Conservation (phyloP, 2,329 filamentous ascomycete species). For the Ceratocystis albifundus region DNA sequence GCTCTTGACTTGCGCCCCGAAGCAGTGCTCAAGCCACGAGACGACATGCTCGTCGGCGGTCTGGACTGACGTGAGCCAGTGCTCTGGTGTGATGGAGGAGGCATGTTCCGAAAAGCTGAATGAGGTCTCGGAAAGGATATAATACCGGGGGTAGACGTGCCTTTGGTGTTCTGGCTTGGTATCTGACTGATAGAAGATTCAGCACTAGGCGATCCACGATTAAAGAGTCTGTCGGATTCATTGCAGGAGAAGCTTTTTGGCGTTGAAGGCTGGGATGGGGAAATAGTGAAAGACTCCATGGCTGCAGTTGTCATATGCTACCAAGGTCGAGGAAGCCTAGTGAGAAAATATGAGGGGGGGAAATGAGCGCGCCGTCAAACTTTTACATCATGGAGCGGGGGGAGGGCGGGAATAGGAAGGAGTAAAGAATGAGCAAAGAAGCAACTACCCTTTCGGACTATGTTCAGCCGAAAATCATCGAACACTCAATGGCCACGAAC, state of each 20-base stretch:
- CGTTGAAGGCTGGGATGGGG: slow-evolving; percentile 11
- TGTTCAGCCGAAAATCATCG: neutral
- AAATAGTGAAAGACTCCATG: slow-evolving; percentile 12
- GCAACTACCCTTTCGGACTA: neutral
- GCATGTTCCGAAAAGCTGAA: neutral
- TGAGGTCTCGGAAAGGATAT: neutral
- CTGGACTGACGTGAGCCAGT: slow-evolving; percentile 14
- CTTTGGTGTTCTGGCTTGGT: slow-evolving; percentile 18
- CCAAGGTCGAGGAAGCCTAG: neutral
- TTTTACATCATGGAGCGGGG: neutral
- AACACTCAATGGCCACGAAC: neutral
- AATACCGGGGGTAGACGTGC: slow-evolving; percentile 13
- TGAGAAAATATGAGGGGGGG: neutral
- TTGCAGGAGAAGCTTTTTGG: neutral
- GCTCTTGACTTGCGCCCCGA: slow-evolving; percentile 38
- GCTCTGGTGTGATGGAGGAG: slow-evolving; percentile 8
- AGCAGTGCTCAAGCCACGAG: slow-evolving; percentile 31
- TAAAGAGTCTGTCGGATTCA: neutral
- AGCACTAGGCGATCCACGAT: slow-evolving; percentile 14
- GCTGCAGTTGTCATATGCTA: neutral
- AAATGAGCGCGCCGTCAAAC: neutral
- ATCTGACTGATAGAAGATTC: slow-evolving; percentile 21
- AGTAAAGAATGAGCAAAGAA: neutral
- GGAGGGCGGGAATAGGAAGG: neutral
- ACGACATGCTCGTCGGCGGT: slow-evolving; percentile 21